Evolutionary conservation across 257 asterid genomes (phyloP), one percentile per base, ranked within the genome.

Genomic region (Galeopsis tetrahit): DNA sequence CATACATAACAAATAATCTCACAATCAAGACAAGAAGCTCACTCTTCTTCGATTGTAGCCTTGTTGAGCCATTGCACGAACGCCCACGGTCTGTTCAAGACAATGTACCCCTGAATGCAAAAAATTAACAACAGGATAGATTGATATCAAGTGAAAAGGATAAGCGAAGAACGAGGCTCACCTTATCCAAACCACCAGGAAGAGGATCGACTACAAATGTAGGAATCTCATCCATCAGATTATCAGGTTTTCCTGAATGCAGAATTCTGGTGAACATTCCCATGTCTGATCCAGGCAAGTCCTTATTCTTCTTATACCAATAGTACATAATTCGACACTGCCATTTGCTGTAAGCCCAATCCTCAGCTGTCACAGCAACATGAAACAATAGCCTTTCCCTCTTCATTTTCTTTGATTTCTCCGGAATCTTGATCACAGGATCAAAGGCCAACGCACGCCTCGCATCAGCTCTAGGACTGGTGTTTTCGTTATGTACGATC

Each of bases 81-180:
- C 0, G 91, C 93, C 93, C 93, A 89, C 6, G 96, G 93, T 65
- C 96, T 82, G 68, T 89, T 85, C 76, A 89, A 80, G 66, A 89
- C 96, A 57, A 86, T 52, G 33, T 87, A 89, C 70, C 89, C 89
- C 93, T 89, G 77, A 3, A 70, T n/a, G 63, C 4, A 53, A 49
- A 33, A 21, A 38, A 65, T 44, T 11, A 28, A n/a, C 61, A 17
- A 8, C 35, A 8, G 2, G 34, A 7, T 5, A 4, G 5, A 39
- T 7, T 39, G 43, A 39, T 31, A 6, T 9, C 4, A 21, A 31
- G 39, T 7, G 1, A 10, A 56, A 6, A 34, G 39, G 11, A 5
- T 17, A 15, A 2, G 11, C 9, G 10, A 39, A 46, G 17, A 9
- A 38, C 0, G 38, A 52, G 6, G 35, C 69, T 71, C 80, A 88